Conservation (phyloP, 2,329 filamentous ascomycete genomes). For the Xylaria sp. region DNA sequence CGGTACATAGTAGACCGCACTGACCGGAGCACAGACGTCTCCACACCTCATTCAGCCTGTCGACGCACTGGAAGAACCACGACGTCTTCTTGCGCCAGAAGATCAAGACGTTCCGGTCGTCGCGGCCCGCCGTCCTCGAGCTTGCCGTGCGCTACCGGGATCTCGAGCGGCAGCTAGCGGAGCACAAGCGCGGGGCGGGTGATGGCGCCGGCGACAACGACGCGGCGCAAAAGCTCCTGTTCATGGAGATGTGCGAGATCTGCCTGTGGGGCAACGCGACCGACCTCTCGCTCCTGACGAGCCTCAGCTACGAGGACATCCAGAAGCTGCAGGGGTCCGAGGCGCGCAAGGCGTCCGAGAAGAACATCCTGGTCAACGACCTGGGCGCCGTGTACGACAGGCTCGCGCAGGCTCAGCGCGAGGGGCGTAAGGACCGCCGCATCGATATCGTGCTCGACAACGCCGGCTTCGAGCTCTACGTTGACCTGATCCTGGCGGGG, state of each 20-base stretch:
- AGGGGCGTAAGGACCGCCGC: constrained; percentile 68
- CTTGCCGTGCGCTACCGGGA: constrained; percentile 78
- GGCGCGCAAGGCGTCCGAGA: constrained; percentile 82
- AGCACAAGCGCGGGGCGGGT: constrained; percentile 53
- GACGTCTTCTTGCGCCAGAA: constrained; percentile 91
- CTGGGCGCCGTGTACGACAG: constrained; percentile 71
- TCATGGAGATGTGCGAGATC: constrained; percentile 93
- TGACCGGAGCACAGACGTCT: constrained; percentile 61
- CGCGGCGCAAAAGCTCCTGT: constrained; percentile 75
- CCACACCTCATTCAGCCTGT: constrained; percentile 74
- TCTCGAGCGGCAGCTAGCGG: constrained; percentile 67
- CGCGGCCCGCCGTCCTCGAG: constrained; percentile 81
- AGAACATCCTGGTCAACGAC: constrained; percentile 92
- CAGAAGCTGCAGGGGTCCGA: constrained; percentile 92
- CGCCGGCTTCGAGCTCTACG: constrained; percentile 94
- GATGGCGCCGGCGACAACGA: constrained; percentile 55
- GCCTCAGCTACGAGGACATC: constrained; percentile 91
- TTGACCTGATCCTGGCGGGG: constrained; percentile 88
- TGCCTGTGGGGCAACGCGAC: constrained; percentile 98
- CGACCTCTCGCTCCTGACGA: constrained; percentile 87
- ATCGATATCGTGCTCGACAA: constrained; percentile 98
- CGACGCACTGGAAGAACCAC: constrained; percentile 83
- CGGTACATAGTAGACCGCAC: constrained; percentile 2
- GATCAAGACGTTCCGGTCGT: constrained; percentile 88
- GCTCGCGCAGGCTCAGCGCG: constrained; percentile 65